These are phyloP conservation scores for Tephrocybe sp. DNA, from an alignment of 768 basidiomycete genomes.

Conservation along the genomic window DNA sequence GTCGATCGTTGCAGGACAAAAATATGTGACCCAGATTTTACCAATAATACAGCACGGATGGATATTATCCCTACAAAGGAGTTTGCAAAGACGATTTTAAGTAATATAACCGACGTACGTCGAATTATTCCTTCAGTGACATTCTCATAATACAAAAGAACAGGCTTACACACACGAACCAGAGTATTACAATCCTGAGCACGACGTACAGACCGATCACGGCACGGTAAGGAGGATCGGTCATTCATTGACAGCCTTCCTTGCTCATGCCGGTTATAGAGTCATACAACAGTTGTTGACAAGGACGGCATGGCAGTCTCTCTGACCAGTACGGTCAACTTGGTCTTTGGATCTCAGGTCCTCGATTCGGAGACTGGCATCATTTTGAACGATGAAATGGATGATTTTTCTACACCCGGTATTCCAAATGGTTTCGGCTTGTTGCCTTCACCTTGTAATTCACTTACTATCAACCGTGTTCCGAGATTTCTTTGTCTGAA, in stretches of 20 bases:
- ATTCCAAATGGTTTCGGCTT: conserved; percentile 82
- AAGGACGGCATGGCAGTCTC: conserved; percentile 83
- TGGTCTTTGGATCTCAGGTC: conserved; percentile 86
- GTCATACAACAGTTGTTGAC: conserved; percentile 85
- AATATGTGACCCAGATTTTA: conserved; percentile 77
- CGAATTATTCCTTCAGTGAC: background rate
- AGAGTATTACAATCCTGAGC: conserved; percentile 83
- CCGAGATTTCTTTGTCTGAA: background rate
- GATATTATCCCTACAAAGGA: conserved; percentile 65
- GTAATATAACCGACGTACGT: conserved; percentile 82
- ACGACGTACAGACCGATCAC: conserved; percentile 76
- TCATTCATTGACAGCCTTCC: background rate
- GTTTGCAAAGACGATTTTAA: conserved; percentile 59
- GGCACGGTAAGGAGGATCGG: conserved; percentile 71
- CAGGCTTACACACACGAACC: conserved; percentile 84
- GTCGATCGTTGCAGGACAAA: conserved; percentile 54
- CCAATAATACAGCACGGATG: conserved; percentile 55
- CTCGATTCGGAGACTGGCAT: conserved; percentile 87
- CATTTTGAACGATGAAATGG: conserved; percentile 93
- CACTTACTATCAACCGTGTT: background rate
- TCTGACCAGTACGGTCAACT: conserved; percentile 87
- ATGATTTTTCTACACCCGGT: conserved; percentile 90
- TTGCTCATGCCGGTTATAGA: conserved; percentile 41
- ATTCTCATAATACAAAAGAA: background rate
- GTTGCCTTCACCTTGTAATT: conserved; percentile 73